Evolutionary conservation across 108 stramenopile species (phyloP).

Genomic region (Hondaea fermentalgiana): DNA sequence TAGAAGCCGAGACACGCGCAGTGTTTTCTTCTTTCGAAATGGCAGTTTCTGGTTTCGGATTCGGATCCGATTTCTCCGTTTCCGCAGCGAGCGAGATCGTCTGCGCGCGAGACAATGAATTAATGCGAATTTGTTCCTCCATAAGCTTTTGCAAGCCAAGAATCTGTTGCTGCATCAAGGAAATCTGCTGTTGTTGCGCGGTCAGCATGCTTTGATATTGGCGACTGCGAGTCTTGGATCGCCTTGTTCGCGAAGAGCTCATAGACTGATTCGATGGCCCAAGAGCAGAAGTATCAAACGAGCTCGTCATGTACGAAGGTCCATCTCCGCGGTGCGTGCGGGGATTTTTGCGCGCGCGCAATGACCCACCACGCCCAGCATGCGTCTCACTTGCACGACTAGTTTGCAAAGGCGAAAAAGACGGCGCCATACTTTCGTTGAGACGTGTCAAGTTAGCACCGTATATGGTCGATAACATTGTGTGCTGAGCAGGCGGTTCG

Average conservation of each 20-base stretch:
- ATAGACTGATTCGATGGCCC: neutral
- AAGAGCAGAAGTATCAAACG: neutral
- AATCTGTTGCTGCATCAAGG: conserved; percentile 2
- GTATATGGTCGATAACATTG: neutral
- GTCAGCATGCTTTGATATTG: neutral
- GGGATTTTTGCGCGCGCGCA: no score
- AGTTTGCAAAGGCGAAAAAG: neutral
- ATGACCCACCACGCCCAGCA: no score
- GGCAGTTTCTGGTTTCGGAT: neutral
- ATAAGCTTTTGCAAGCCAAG: neutral
- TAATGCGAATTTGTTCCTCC: neutral
- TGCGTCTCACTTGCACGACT: no score
- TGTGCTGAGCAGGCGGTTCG: neutral
- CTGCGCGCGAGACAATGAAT: neutral
- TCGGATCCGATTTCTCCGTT: neutral
- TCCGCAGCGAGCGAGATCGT: neutral
- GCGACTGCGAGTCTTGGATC: neutral
- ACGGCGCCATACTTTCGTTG: neutral
- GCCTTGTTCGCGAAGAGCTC: neutral
- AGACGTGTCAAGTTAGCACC: neutral
- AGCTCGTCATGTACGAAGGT: neutral
- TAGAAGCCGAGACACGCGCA: neutral
- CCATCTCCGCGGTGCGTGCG: neutral
- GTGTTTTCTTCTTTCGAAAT: neutral
- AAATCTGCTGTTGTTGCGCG: neutral